Conservation (phyloP, 2,329 filamentous ascomycete species). For the Lachnellula occidentalis region DNA sequence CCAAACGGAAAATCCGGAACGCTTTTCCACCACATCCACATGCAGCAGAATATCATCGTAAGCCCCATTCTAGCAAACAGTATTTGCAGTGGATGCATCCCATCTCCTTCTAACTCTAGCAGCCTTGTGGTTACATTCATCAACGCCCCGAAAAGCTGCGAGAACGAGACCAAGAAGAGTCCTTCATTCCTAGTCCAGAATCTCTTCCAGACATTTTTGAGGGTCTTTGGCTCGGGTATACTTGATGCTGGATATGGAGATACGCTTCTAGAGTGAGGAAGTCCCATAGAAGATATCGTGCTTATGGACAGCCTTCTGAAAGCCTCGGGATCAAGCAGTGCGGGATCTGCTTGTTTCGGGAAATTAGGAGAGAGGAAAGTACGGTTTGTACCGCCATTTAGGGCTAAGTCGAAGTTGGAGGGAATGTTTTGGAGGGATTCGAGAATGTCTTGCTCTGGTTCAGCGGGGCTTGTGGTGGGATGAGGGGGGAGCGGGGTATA, state of each 20-base stretch:
- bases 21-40: slow-evolving; percentile 68
- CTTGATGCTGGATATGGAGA: slow-evolving; percentile 14
- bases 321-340: slow-evolving; percentile 29
- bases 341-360: slow-evolving; percentile 14
- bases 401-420: slow-evolving; percentile 25
- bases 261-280: slow-evolving; percentile 13
- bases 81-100: slow-evolving; percentile 79
- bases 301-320: slow-evolving; percentile 38
- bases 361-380: slow-evolving; percentile 14
- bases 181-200: slow-evolving; percentile 66
- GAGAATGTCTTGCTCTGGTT: slow-evolving; percentile 19
- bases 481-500: slow-evolving; percentile 9
- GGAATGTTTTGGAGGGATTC: slow-evolving; percentile 23
- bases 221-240: slow-evolving; percentile 1
- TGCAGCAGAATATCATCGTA: slow-evolving; percentile 59
- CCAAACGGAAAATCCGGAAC: slow-evolving; percentile 69
- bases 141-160: slow-evolving; percentile 74
- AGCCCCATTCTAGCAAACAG: slow-evolving; percentile 75
- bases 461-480: slow-evolving; percentile 6
- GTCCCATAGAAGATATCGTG: slow-evolving; percentile 34
- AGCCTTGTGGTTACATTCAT: slow-evolving; percentile 82
- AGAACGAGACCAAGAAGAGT: slow-evolving; percentile 63
- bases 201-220: slow-evolving; percentile 1
- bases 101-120: slow-evolving; percentile 64
- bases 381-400: slow-evolving; percentile 19